Conservation (phyloP, 2,329 filamentous ascomycete genomes). For the Calcarisporium arbuscula region DNA sequence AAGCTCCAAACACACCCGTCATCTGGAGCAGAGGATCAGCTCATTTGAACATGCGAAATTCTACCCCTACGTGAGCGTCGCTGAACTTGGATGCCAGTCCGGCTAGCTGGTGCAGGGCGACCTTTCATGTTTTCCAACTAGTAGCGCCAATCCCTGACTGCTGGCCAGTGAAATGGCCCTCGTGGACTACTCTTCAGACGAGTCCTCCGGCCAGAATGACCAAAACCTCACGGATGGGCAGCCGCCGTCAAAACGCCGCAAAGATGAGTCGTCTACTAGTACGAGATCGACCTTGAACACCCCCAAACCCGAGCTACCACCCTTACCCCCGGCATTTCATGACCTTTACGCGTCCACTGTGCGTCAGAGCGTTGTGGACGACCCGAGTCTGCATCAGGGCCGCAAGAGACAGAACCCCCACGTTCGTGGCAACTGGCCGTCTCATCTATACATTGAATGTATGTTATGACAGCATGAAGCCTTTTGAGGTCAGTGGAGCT, state of each 20-base stretch:
- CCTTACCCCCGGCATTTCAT: slow-evolving; percentile 74
- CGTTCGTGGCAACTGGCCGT: slow-evolving; percentile 84
- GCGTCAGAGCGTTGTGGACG: slow-evolving; percentile 70
- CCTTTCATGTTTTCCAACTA: no score
- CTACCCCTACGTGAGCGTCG: no score
- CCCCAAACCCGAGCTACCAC: slow-evolving; percentile 46
- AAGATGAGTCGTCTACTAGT: slow-evolving; percentile 9
- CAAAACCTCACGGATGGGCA: slow-evolving; percentile 15
- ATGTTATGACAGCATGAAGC: no score
- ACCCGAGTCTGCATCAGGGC: slow-evolving; percentile 79
- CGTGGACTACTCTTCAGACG: slow-evolving; percentile 55
- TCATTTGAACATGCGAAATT: no score
- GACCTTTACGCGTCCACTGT: slow-evolving; percentile 83
- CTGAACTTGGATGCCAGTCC: background rate
- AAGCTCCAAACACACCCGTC: no score
- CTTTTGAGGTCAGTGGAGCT: background rate
- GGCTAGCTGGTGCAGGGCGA: no score
- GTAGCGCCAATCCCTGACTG: no score
- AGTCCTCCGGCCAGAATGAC: slow-evolving; percentile 16
- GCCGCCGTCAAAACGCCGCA: slow-evolving; percentile 31
- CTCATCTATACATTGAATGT: slow-evolving; percentile 92
- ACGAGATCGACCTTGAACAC: slow-evolving; percentile 1
- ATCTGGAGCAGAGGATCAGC: no score
- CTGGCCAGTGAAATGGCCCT: slow-evolving; percentile 49
- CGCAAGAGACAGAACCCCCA: slow-evolving; percentile 79